phyloP scores from a whole-genome alignment of 1,139 yeast genomes.

The Blastobotrys capitulatus region DNA sequence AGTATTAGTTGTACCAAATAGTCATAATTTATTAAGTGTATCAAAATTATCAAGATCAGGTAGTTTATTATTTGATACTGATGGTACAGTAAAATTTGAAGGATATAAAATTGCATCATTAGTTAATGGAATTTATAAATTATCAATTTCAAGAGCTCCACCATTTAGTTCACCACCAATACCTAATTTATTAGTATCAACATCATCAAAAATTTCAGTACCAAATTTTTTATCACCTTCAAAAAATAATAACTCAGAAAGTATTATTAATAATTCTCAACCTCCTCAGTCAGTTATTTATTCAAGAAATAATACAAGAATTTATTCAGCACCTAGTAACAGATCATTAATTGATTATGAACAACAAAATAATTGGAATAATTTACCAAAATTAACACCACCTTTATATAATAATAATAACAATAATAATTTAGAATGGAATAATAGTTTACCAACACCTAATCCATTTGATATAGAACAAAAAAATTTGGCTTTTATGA shows the following conservation, averaged over 20 bases:
- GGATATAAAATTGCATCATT: conserved; percentile 6
- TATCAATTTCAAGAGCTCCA: conserved; percentile 5
- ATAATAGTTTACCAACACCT: background rate
- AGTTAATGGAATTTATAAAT: conserved; percentile 5
- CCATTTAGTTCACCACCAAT: conserved; percentile 10
- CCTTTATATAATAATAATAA: background rate
- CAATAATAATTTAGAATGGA: no score
- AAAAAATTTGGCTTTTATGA: background rate
- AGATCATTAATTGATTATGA: no score
- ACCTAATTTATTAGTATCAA: background rate
- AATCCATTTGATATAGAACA: background rate
- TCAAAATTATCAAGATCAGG: conserved; percentile 6
- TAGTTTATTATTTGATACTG: background rate
- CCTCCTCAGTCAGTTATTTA: background rate
- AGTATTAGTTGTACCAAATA: conserved; percentile 5
- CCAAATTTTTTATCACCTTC: no score
- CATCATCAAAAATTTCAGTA: no score
- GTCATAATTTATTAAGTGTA: conserved; percentile 1
- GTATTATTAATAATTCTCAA: background rate
- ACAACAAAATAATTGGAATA: no score
- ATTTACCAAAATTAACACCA: background rate
- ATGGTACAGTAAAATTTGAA: conserved; percentile 4
- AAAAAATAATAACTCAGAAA: background rate
- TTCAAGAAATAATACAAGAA: background rate
- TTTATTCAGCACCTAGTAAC: background rate